These are phyloP conservation scores for Stereocaulon alpinum DNA, from an alignment of 495 filamentous ascomycete species.

Conservation along the genomic window DNA sequence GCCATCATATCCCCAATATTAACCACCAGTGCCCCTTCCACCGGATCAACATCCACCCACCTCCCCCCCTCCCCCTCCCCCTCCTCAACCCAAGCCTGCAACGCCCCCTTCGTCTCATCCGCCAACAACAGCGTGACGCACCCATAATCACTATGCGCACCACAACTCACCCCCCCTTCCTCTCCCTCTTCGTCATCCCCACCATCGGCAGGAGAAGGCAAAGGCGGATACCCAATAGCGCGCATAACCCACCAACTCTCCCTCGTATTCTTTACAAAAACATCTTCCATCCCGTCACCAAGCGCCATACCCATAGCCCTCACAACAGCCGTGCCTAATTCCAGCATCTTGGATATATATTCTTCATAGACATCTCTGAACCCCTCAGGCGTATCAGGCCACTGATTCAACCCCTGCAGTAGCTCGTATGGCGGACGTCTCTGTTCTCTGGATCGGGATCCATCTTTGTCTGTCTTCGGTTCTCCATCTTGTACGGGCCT, in stretches of 20 bases:
- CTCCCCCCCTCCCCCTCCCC: not conserved
- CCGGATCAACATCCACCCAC: constrained; percentile 31
- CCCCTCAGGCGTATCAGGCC: not conserved
- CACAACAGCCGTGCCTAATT: constrained; percentile 23
- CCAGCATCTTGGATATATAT: not conserved
- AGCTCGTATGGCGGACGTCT: not conserved
- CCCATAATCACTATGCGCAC: constrained; percentile 28
- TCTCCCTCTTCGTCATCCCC: not conserved
- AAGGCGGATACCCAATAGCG: constrained; percentile 19
- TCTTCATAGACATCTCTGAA: not conserved
- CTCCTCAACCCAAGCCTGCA: constrained; percentile 25
- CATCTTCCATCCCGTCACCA: constrained; percentile 17
- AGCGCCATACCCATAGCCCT: constrained; percentile 33
- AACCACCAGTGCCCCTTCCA: constrained; percentile 30
- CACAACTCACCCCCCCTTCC: constrained; percentile 8
- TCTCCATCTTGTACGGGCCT: not conserved
- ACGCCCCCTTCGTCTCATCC: constrained; percentile 26
- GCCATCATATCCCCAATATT: constrained; percentile 38
- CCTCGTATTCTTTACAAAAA: constrained; percentile 9
- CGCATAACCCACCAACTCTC: constrained; percentile 18
- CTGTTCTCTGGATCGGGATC: too few relatives aligned
- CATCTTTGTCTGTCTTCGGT: not conserved
- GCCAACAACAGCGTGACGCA: constrained; percentile 31
- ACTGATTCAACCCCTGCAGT: not conserved
- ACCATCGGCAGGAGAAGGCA: too few relatives aligned